Base-by-base conservation (phyloP, 768 basidiomycete species). In the Panellus pusillus region DNA sequence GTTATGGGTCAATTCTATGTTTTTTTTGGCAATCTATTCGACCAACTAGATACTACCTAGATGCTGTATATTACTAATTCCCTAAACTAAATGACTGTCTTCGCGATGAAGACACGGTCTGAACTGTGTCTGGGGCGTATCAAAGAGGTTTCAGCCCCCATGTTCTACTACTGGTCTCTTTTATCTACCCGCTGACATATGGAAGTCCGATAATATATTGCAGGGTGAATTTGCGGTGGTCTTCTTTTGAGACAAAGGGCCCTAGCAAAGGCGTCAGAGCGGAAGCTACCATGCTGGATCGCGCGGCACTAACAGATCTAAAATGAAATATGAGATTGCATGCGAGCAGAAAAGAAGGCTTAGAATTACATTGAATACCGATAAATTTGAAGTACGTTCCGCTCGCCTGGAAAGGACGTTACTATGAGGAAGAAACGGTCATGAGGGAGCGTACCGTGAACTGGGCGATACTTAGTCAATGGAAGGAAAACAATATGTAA, bases 191-290 rank as follows among this genome's bases (percentile, higher is more conserved):
- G 72, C 52, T 65, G 38, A 80, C 67, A 45, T 76, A 72, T 6
- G 86, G 85, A 5, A 87, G 68, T 11, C 81, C 78, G 44, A 72
- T 65, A 31, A 63, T 61, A 50, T 73, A 72, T 2, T 57, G 66
- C 24, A 86, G 60, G 7, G 65, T 67, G 54, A 77, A 86, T 27
- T 80, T 77, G 37, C 72, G 66, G 44, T 79, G 75, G 54, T 78
- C 72, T 60, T 86, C 84, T 60, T n/a, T 87, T 86, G 58, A 81
- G 69, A 64, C 82, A 84, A 12, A 88, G 69, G 1, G 80, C 79
- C 20, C 84, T 84, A 44, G 44, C 50, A 19, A 47, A 27, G 37
- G 37, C 32, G 49, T 32, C 61, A 65, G 57, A 46, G 65, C 61
- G 61, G 45, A 15, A 17, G 35, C 3, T 20, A 12, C 8, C 9